Evolutionary conservation across 148 eudicot species (phyloP), one percentile per base, ranked within the genome.

Genomic region (Vaccinium macrocarpon): DNA sequence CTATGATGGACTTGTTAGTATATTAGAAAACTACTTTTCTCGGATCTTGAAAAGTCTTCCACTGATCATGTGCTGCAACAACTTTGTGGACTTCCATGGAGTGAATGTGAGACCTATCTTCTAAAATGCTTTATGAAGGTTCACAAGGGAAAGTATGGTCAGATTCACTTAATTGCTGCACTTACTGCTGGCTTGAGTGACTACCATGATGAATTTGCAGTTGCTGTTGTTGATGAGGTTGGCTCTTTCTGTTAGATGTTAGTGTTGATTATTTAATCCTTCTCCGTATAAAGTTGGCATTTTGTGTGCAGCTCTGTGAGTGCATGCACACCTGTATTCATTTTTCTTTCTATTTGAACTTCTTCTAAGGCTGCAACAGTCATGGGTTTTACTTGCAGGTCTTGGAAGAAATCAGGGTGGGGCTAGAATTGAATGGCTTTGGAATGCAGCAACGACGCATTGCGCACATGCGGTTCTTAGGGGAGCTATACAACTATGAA

Each of bases 191-290:
- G 98, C 80, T 91, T 96, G 81, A 94, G 99, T 89, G 93, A 93
- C 64, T 93, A 94, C 85, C 99, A 96, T 89, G 98, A 96, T 87
- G 93, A 94, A 71, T 96, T 96, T 87, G 93, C 99, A 23, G 97
- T 96, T 84, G 95, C 95, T 81, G 99, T 96, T 61, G 97, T 96
- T 88, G 99, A 96, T 29, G 99, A 96, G 99, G 99, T 96, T 85
- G 42, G 83, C 88, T 81, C 15, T 70, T 53, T 57, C 62, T 57
- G 62, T 57, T 21, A 57, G 62, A 38, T 35, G 14, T 21, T 19
- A 52, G 23, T 57, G 62, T 18, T 57, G 62, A 57, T 57, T 57
- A 57, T 57, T 57, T 57, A 57, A 57, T 57, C 52, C 52, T 50
- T 50, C 12, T 50, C 52, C 12, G 18, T 18, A 57, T 57, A 57